Conservation (phyloP, 257 asterid genomes). For the Paulownia fortunei region DNA sequence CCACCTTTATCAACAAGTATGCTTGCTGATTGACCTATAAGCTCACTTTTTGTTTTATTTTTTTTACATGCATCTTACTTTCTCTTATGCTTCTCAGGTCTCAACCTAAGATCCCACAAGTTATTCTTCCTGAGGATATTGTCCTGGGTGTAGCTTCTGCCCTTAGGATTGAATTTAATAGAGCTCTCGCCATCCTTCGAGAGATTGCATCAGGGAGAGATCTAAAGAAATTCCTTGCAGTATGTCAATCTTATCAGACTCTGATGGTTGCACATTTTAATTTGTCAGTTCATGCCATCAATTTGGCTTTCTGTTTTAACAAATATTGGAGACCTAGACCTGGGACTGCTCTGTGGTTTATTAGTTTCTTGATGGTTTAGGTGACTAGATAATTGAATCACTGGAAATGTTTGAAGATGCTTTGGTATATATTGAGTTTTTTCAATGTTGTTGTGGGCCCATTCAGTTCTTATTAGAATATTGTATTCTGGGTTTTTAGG, state of each 20-base stretch:
- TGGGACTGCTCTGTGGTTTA: background rate
- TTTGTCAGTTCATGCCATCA: constrained; percentile 24
- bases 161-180: constrained; percentile 69
- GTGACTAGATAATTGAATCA: background rate
- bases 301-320: background rate
- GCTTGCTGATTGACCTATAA: constrained; percentile 14
- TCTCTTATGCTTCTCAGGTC: constrained; percentile 56
- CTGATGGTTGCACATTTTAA: background rate
- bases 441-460: background rate
- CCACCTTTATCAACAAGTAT: constrained; percentile 81
- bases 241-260: constrained; percentile 44
- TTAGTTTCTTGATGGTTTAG: constrained; percentile 6
- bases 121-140: constrained; percentile 69
- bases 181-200: constrained; percentile 62
- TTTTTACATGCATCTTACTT: constrained; percentile 9
- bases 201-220: constrained; percentile 90
- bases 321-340: constrained; percentile 8
- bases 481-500: constrained; percentile 45
- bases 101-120: constrained; percentile 83
- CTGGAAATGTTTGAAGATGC: background rate
- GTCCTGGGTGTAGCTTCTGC: constrained; percentile 75
- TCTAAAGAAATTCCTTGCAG: constrained; percentile 75
- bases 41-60: background rate
- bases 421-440: background rate
- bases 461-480: background rate